Conservation (phyloP, 257 asterid genomes). For the Penstemon eatonii region DNA sequence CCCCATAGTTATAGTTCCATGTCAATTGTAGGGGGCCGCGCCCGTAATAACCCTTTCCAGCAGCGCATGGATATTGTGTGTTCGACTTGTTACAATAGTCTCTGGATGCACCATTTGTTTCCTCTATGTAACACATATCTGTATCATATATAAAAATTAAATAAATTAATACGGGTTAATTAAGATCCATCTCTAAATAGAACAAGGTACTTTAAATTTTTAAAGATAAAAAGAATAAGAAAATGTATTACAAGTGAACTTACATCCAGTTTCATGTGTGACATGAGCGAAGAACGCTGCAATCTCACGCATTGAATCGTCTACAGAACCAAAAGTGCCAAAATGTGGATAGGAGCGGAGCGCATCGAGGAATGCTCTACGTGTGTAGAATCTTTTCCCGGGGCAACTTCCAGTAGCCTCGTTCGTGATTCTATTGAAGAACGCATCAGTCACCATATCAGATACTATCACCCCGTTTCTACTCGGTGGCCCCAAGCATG, state of each 20-base stretch:
- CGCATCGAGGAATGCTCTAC: conserved; percentile 47
- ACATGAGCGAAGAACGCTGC: conserved; percentile 61
- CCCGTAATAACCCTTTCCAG: conserved; percentile 41
- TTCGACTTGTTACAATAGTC: conserved; percentile 44
- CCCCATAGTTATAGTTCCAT: conserved; percentile 58
- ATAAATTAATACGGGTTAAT: background rate
- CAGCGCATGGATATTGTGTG: conserved; percentile 45
- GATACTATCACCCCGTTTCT: conserved; percentile 25
- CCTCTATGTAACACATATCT: conserved; percentile 49
- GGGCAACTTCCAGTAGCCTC: conserved; percentile 37
- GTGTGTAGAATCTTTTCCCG: conserved; percentile 49
- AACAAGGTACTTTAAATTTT: too few relatives aligned
- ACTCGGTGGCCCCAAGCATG: conserved; percentile 32
- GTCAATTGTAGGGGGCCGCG: conserved; percentile 57
- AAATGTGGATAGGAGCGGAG: conserved; percentile 35
- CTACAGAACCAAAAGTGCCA: conserved; percentile 32
- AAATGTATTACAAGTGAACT: conserved; percentile 12
- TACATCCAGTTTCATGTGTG: conserved; percentile 58
- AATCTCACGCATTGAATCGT: conserved; percentile 50
- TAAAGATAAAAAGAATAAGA: too few relatives aligned
- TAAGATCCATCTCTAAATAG: too few relatives aligned
- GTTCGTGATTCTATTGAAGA: conserved; percentile 41
- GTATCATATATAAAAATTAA: background rate
- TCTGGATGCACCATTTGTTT: conserved; percentile 36
- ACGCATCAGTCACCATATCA: conserved; percentile 41